Conservation (phyloP, 2,329 filamentous ascomycete species). For the Rasamsonia emersonii region DNA sequence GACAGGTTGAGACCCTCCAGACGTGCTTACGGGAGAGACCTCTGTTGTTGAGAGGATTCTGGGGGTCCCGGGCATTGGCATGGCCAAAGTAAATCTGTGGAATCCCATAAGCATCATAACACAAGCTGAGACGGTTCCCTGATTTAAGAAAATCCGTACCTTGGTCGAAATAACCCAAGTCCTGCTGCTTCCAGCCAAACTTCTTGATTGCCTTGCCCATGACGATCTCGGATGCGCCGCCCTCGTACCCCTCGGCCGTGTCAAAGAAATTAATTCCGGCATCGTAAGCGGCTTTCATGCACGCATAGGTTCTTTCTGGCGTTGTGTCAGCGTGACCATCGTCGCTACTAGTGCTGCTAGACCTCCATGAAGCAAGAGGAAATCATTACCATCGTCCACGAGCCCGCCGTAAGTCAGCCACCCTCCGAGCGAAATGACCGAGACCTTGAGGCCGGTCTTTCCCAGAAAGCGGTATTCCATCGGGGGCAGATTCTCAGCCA, state of each 20-base stretch:
- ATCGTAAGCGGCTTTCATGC: constrained; percentile 47
- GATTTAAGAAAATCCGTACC: no score
- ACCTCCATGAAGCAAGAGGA: no score
- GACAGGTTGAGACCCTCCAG: constrained; percentile 55
- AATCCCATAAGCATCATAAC: neutral
- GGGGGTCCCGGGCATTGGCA: constrained; percentile 42
- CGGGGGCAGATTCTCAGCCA: constrained; percentile 26
- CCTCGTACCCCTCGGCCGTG: constrained; percentile 45
- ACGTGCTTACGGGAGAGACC: constrained; percentile 65
- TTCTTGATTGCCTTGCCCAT: constrained; percentile 50
- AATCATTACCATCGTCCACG: constrained; percentile 54
- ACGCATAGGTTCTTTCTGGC: constrained; percentile 12
- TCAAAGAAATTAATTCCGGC: constrained; percentile 50
- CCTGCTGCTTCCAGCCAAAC: constrained; percentile 49
- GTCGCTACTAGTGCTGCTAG: no score
- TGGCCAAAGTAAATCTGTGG: constrained; percentile 53
- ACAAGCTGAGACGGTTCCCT: no score
- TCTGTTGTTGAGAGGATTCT: constrained; percentile 56
- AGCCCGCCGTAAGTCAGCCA: constrained; percentile 61
- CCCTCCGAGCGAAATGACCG: constrained; percentile 54
- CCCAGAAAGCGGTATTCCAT: constrained; percentile 65
- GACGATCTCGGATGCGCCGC: constrained; percentile 44
- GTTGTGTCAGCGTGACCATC: no score
- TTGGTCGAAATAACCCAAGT: constrained; percentile 51
- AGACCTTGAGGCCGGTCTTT: constrained; percentile 61